These are phyloP conservation scores for Trichoderma sp. DNA, from an alignment of 2,329 filamentous ascomycete species.

Conservation along the genomic window DNA sequence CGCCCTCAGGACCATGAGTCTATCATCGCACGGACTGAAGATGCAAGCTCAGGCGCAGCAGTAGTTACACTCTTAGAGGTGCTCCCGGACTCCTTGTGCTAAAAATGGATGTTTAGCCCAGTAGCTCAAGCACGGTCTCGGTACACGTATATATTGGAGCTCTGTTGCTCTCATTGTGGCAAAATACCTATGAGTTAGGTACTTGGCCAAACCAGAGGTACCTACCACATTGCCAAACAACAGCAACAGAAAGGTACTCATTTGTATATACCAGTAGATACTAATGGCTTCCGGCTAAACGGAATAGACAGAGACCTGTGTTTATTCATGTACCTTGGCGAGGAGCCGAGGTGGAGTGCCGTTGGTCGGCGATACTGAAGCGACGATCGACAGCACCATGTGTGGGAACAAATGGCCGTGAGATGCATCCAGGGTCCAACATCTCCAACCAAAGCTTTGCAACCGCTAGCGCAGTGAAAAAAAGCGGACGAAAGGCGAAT, in stretches of 20 bases:
- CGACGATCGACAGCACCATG: slow-evolving; percentile 14
- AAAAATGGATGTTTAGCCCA: neutral
- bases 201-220: neutral
- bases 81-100: neutral
- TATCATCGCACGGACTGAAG: neutral
- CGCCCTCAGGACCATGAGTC: neutral
- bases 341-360: slow-evolving; percentile 9
- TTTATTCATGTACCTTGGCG: neutral
- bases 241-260: neutral
- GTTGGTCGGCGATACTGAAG: slow-evolving; percentile 3
- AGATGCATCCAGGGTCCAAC: slow-evolving; percentile 18
- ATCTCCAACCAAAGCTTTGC: neutral
- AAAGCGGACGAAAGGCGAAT: neutral
- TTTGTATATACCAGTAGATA: neutral
- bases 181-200: neutral
- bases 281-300: neutral
- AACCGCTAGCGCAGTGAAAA: neutral
- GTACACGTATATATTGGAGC: neutral
- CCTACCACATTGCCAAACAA: neutral
- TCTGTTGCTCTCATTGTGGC: neutral
- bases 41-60: neutral
- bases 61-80: neutral
- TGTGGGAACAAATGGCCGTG: neutral
- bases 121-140: neutral
- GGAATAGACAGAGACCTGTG: neutral